phyloP scores from a whole-genome alignment of 176 grass and related monocot species.

The Ampelocalamus luodianensis region DNA sequence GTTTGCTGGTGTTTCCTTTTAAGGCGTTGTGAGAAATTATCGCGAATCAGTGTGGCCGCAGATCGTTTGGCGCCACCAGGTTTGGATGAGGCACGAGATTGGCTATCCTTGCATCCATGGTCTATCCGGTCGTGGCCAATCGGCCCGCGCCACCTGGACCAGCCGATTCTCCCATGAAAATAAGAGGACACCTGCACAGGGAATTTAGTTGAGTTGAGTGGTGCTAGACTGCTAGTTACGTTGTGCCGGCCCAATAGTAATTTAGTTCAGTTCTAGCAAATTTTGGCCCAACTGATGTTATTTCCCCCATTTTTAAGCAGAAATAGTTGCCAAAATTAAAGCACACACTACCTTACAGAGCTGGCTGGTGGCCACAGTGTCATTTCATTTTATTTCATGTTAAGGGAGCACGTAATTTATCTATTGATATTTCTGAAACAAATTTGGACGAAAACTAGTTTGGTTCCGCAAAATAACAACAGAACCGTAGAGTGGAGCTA shows the following conservation, averaged over 20 bases:
- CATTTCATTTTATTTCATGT: too few species aligned
- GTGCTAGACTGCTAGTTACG: neutral
- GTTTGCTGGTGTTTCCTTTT: conserved; percentile 37
- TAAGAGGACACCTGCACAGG: neutral
- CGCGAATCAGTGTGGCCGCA: conserved; percentile 35
- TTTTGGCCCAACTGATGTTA: neutral
- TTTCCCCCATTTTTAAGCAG: neutral
- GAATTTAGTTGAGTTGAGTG: neutral
- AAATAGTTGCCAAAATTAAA: neutral
- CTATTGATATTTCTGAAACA: too few species aligned
- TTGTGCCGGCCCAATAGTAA: neutral
- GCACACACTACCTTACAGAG: too few species aligned
- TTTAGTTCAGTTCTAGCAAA: neutral
- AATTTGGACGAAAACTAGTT: too few species aligned
- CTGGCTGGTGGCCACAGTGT: too few species aligned
- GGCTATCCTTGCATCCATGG: conserved; percentile 41
- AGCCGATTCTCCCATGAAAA: conserved; percentile 8
- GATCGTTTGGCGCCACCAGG: conserved; percentile 45
- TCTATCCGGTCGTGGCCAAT: conserved; percentile 60
- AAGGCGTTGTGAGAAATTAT: conserved; percentile 44
- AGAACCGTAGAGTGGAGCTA: too few species aligned
- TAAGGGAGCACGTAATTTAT: too few species aligned
- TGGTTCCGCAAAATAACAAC: too few species aligned
- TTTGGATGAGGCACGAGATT: conserved; percentile 62
- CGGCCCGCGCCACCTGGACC: conserved; percentile 46